Evolutionary conservation across 2,329 filamentous ascomycete species (phyloP), one percentile per base, ranked within the genome.

Genomic region (Ceratocystis papillata): DNA sequence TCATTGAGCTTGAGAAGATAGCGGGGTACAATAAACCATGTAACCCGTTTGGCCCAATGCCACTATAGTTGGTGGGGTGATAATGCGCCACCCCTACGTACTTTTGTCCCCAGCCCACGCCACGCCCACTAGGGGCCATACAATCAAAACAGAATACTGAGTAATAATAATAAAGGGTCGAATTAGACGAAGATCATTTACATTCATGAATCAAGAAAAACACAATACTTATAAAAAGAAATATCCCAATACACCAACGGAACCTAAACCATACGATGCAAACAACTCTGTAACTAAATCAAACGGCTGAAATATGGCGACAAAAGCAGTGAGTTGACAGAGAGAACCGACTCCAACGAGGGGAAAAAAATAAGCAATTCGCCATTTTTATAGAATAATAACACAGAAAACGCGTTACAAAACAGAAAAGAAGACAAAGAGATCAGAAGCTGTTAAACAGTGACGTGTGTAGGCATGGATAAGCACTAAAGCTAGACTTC

Each of bases 401-500:
- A 22, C 10, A 8, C 7, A 50, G 12, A 5, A 50, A 25, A 25
- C 7, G 6, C 48, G n/a, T 25, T 37, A 22, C n/a, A 50, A 50
- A 50, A 50, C 48, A 25, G 1, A 3, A 25, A 22, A 10, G 22
- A 50, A 50, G n/a, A 37, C 33, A 10, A 37, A 37, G 20, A 50
- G 17, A 50, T 50, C 20, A 22, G 46, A 50, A 12, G 46, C 12
- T n/a, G 46, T 22, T 20, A 6, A 50, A 50, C 12, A 50, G 46
- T 5, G 20, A 17, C 15, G 46, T 20, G 17, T 20, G 5, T 17
- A 15, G 15, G 1, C 17, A 10, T 15, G 46, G 46, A 17, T 5
- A n/a, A 12, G 46, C 46, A 2, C 44, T 20, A 37, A 6, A 33
- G 33, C 75, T 74, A 88, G 72, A 90, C 81, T 69, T 87, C 81